These are phyloP conservation scores for Diaporthe ilicicola DNA, from an alignment of 2,329 filamentous ascomycete species.

Conservation along the genomic window DNA sequence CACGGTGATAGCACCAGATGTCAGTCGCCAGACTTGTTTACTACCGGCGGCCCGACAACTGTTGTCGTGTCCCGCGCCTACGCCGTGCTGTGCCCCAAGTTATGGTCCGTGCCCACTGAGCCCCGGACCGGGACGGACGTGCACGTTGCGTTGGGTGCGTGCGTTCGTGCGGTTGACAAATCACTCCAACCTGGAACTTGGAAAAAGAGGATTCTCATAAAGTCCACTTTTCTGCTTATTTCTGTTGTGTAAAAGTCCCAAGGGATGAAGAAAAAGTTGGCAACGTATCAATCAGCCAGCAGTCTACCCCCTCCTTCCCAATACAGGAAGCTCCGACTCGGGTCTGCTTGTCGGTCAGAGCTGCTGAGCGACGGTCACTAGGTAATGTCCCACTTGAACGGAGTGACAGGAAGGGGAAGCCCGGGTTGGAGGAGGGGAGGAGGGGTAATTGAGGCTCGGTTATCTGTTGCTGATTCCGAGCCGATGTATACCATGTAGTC, in stretches of 20 bases:
- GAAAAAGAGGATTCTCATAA: slow-evolving; percentile 4
- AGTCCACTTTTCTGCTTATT: slow-evolving; percentile 21
- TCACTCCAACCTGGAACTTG: slow-evolving; percentile 3
- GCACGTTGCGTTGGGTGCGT: not conserved
- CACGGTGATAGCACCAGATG: too few relatives aligned
- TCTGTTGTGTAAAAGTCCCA: slow-evolving; percentile 10
- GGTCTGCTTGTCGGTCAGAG: not conserved
- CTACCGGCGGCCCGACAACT: not conserved
- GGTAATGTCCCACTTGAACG: not conserved
- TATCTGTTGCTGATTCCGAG: not conserved
- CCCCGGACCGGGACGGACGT: not conserved
- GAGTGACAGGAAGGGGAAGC: too few relatives aligned
- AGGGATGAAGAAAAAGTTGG: not conserved
- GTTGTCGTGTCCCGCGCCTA: not conserved
- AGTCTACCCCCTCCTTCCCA: not conserved
- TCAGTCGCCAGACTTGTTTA: not conserved
- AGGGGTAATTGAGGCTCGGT: not conserved
- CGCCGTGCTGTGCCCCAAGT: not conserved
- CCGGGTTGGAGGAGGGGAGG: not conserved
- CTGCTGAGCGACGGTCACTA: not conserved
- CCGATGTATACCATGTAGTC: not conserved
- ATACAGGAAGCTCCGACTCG: slow-evolving; percentile 4
- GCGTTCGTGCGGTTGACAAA: not conserved
- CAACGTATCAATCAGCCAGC: slow-evolving; percentile 7
- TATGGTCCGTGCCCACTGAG: not conserved